Base-by-base conservation (phyloP, 2,329 filamentous ascomycete genomes). In the Epichloe coenophiala region DNA sequence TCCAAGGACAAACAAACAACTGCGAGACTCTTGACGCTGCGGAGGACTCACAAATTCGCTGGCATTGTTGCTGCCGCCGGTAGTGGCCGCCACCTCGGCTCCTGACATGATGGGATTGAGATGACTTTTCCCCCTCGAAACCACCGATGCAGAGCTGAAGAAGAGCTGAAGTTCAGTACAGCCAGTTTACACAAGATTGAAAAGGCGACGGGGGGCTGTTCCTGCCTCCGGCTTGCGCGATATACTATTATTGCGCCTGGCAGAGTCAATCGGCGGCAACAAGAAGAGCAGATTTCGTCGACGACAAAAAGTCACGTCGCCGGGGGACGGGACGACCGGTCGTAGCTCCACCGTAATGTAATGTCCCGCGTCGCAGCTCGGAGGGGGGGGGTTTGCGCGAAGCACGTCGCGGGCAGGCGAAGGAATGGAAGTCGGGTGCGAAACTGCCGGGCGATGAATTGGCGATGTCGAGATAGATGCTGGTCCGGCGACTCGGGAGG, bases 31-130 rank as follows among this genome's bases (percentile, higher is more conserved):
- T 51, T 27, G 5, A 37, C 1, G 2, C 6, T 27, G 21, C 23
- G 5, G 15, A 39, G 12, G 44, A 85, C 86, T 75, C 74, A 95
- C 89, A 78, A 95, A 95, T 73, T 95, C 89, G 76, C 89, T 95
- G 55, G 89, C 94, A 73, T 88, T 95, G 70, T 86, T 93, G 63
- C 72, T 71, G 55, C 72, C 71, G 57, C 58, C 62, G 61, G 68
- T 59, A 64, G 61, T 57, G 42, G 63, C 52, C 41, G 60, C 56
- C 50, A 59, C 55, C 50, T 68, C 65, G 46, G 63, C 57, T 48
- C 59, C 63, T 51, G 65, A 68, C 65, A 68, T 68, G 49, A 33
- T 37, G 3, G 35, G 27, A 41, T n/a, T 33, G 19, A 17, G 27
- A 48, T 40, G 12, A 11, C n/a, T 15, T 17, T 41, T 33, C 13